phyloP scores from a whole-genome alignment of 768 basidiomycete species.

The Collybia mongolica region DNA sequence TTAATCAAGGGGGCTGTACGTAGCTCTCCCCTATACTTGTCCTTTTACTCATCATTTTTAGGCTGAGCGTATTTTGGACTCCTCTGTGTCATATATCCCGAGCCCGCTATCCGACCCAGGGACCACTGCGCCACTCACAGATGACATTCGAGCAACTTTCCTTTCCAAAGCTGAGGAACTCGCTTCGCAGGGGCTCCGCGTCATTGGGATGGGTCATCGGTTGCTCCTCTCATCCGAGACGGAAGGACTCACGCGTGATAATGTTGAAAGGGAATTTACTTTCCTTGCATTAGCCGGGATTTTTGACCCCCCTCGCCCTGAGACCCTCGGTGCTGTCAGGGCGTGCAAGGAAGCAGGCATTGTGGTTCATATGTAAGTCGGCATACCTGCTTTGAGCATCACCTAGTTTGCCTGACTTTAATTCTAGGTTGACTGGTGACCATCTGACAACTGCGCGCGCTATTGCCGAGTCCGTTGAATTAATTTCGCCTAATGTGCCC shows the following conservation, averaged over 20 bases:
- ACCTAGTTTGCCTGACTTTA: neutral
- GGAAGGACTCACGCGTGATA: constrained; percentile 33
- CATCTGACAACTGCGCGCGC: constrained; percentile 51
- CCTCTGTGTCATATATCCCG: constrained; percentile 34
- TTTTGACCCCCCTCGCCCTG: constrained; percentile 55
- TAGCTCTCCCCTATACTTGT: neutral
- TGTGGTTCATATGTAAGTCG: constrained; percentile 37
- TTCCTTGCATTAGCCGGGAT: constrained; percentile 55
- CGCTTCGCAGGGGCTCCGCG: constrained; percentile 39
- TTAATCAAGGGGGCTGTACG: constrained; percentile 38
- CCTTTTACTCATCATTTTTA: constrained; percentile 7
- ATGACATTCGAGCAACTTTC: constrained; percentile 23
- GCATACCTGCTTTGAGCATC: neutral
- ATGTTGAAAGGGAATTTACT: constrained; percentile 44
- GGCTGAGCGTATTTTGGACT: constrained; percentile 50
- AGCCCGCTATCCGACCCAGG: constrained; percentile 20
- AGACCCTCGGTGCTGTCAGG: constrained; percentile 49
- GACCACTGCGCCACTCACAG: constrained; percentile 23
- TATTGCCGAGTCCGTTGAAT: constrained; percentile 49
- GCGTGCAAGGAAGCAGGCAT: constrained; percentile 52
- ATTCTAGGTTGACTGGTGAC: constrained; percentile 51
- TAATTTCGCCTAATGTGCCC: constrained; percentile 38
- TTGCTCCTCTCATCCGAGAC: constrained; percentile 16
- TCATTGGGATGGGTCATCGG: constrained; percentile 34
- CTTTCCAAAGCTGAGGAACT: constrained; percentile 34